Evolutionary conservation across 2,329 filamentous ascomycete genomes (phyloP).

Genomic region (Pseudocercospora ulei): DNA sequence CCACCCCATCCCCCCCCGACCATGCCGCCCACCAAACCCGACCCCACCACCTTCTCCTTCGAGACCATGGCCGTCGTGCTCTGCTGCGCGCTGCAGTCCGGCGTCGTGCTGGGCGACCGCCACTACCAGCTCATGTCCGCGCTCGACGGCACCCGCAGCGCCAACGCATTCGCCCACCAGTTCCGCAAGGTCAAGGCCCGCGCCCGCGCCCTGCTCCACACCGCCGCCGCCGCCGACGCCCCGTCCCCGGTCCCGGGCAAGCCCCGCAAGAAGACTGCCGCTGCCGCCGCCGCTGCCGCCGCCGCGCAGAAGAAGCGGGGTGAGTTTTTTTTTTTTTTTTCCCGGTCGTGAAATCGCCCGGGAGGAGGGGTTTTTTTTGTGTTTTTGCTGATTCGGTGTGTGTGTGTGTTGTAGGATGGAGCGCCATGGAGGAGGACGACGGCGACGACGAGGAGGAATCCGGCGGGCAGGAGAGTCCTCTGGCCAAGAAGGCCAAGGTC

Average conservation of each 20-base stretch:
- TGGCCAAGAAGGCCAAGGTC: not conserved
- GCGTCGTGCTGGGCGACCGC: conserved; percentile 19
- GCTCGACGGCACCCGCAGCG: conserved; percentile 21
- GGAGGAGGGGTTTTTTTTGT: too few relatives aligned
- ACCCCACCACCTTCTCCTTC: conserved; percentile 10
- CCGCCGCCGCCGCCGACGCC: not conserved
- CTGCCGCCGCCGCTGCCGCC: too few relatives aligned
- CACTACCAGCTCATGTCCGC: conserved; percentile 30
- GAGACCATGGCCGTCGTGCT: conserved; percentile 15
- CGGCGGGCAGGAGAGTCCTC: too few relatives aligned
- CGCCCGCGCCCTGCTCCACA: conserved; percentile 24
- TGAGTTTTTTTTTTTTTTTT: too few relatives aligned
- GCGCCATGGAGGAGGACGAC: too few relatives aligned
- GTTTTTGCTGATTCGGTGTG: too few relatives aligned
- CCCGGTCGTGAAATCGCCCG: too few relatives aligned
- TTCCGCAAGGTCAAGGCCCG: conserved; percentile 29
- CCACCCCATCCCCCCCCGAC: conserved; percentile 1
- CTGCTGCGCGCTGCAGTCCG: conserved; percentile 13
- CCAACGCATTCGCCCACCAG: conserved; percentile 24
- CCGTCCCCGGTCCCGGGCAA: not conserved
- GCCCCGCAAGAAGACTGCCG: not conserved
- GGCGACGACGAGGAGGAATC: too few relatives aligned
- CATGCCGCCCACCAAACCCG: not conserved
- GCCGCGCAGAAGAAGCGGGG: conserved; percentile 19
- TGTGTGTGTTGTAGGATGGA: too few relatives aligned